Evolutionary conservation across 352 stramenopile genomes (phyloP).

Genomic region (Phytophthora pluvialis): DNA sequence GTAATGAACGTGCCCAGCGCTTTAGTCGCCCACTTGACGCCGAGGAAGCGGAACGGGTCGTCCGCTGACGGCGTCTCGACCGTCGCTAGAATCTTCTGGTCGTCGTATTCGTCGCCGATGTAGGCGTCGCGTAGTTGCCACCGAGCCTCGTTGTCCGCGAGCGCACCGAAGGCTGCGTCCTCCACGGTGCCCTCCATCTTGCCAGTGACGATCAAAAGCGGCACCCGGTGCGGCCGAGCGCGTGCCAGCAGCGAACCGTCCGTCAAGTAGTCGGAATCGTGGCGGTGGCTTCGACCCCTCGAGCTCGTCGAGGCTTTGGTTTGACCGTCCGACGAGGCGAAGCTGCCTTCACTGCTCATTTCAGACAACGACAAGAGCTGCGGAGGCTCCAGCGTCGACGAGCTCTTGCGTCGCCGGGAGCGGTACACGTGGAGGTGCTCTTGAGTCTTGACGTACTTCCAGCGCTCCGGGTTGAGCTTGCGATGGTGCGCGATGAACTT

Average conservation of each 20-base stretch:
- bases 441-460: constrained; percentile 42
- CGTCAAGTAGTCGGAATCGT: constrained; percentile 40
- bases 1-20: constrained; percentile 37
- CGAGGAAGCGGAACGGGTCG: constrained; percentile 51
- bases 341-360: constrained; percentile 24
- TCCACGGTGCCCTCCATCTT: constrained; percentile 46
- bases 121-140: constrained; percentile 46
- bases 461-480: constrained; percentile 37
- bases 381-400: constrained; percentile 16
- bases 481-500: constrained; percentile 41
- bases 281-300: constrained; percentile 9
- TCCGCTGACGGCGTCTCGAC: constrained; percentile 31
- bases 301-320: constrained; percentile 30
- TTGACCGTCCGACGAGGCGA: constrained; percentile 22
- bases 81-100: constrained; percentile 44
- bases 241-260: constrained; percentile 40
- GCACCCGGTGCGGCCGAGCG: constrained; percentile 27
- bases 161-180: constrained; percentile 39
- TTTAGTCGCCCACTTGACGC: constrained; percentile 48
- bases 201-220: constrained; percentile 39
- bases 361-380: constrained; percentile 22
- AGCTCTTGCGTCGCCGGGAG: constrained; percentile 34
- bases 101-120: constrained; percentile 41
- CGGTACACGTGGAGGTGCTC: constrained; percentile 43
- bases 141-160: constrained; percentile 40